phyloP scores from a whole-genome alignment of 257 asterid genomes.

The Prunella vulgaris region DNA sequence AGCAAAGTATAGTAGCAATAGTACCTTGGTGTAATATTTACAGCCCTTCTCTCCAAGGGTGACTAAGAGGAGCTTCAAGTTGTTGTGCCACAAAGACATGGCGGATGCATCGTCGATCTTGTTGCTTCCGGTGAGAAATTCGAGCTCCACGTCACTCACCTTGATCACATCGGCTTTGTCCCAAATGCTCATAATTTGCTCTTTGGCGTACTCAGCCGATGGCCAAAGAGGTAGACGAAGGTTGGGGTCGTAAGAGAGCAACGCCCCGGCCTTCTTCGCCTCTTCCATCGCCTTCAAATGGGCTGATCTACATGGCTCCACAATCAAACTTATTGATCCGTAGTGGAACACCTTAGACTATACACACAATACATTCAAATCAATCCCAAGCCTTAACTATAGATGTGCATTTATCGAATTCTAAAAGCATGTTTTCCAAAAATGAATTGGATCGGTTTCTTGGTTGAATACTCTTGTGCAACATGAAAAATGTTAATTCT shows the following conservation, averaged over 20 bases:
- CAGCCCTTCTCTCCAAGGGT: slow-evolving; percentile 95
- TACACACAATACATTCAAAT: background rate
- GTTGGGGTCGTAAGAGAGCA: slow-evolving; percentile 90
- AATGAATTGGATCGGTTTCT: background rate
- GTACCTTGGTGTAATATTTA: slow-evolving; percentile 78
- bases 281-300: slow-evolving; percentile 91
- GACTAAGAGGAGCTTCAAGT: slow-evolving; percentile 76
- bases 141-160: slow-evolving; percentile 87
- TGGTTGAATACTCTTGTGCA: background rate
- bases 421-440: background rate
- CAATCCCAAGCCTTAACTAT: background rate
- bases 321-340: slow-evolving; percentile 92
- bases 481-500: background rate
- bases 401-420: background rate
- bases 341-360: slow-evolving; percentile 93
- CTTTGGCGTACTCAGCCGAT: slow-evolving; percentile 65
- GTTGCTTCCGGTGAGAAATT: slow-evolving; percentile 72
- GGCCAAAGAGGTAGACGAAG: slow-evolving; percentile 87
- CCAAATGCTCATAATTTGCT: slow-evolving; percentile 93
- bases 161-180: slow-evolving; percentile 78
- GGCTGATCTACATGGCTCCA: slow-evolving; percentile 97
- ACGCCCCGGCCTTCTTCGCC: slow-evolving; percentile 86
- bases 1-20: background rate
- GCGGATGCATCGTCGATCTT: slow-evolving; percentile 84
- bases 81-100: slow-evolving; percentile 81